Conservation (phyloP, 73 alveolate genomes). For the Paramecium primaurelia region DNA sequence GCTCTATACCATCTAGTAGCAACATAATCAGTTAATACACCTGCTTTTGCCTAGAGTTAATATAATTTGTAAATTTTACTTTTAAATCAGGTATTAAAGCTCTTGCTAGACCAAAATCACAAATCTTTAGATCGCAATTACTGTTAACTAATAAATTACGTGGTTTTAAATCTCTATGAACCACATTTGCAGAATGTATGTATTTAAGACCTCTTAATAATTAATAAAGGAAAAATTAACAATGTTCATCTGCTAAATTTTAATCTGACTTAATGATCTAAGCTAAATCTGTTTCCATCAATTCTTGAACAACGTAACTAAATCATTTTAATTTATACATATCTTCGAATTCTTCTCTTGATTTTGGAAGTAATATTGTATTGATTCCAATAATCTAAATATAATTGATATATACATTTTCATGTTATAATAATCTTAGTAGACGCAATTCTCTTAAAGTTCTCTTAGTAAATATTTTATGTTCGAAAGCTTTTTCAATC, state of each 20-base stretch:
- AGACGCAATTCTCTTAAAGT: conserved; percentile 81
- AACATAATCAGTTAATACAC: conserved; percentile 77
- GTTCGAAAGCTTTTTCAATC: conserved; percentile 90
- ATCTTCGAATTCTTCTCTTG: conserved; percentile 75
- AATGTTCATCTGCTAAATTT: conserved; percentile 92
- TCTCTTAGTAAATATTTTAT: conserved; percentile 76
- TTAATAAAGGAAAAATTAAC: conserved; percentile 92
- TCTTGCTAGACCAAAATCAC: conserved; percentile 94
- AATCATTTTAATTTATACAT: conserved; percentile 51
- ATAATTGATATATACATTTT: conserved; percentile 51
- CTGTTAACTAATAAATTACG: conserved; percentile 86
- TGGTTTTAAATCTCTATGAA: conserved; percentile 94
- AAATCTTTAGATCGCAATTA: conserved; percentile 91
- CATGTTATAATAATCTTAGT: conserved; percentile 73
- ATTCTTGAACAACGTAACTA: conserved; percentile 85
- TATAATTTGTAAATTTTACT: not conserved
- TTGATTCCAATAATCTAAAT: conserved; percentile 62
- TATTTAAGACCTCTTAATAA: conserved; percentile 91
- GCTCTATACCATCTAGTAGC: conserved; percentile 92
- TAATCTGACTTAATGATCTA: conserved; percentile 89
- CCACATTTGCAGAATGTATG: conserved; percentile 88
- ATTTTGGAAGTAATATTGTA: conserved; percentile 69
- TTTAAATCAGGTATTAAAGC: conserved; percentile 67
- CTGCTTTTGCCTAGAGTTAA: conserved; percentile 44
- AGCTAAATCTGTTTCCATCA: conserved; percentile 98